Percentiles rank a stretch among this genome's conserved stretches.
phyloP scores from a whole-genome alignment of 2,329 filamentous ascomycete species.

The Acephala macrosclerotiorum region DNA sequence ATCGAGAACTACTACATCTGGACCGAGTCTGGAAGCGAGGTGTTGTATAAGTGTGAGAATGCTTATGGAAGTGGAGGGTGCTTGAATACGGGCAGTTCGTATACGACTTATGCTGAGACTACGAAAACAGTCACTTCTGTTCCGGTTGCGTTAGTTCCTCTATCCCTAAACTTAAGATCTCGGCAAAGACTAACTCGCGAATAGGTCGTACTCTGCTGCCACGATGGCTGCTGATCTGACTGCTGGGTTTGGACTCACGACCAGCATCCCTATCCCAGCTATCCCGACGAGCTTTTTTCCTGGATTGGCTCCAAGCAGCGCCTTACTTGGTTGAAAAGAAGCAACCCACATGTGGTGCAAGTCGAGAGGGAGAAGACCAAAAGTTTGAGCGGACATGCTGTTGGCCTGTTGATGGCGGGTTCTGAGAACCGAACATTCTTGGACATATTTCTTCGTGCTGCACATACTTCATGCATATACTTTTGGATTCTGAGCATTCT shows the following conservation, averaged over 20 bases:
- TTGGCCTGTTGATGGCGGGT: background rate
- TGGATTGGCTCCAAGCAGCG: constrained; percentile 24
- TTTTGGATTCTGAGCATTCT: background rate
- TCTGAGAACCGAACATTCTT: background rate
- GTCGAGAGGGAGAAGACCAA: background rate
- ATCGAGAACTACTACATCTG: constrained; percentile 60
- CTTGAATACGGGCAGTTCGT: constrained; percentile 40
- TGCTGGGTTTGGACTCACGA: constrained; percentile 26
- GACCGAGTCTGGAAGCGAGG: constrained; percentile 53
- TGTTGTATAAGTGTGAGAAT: constrained; percentile 55
- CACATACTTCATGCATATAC: constrained; percentile 1
- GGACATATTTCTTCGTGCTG: background rate
- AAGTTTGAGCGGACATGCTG: background rate
- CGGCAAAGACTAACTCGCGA: background rate
- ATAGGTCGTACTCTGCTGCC: constrained; percentile 44
- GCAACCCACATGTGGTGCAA: background rate
- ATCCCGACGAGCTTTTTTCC: constrained; percentile 37
- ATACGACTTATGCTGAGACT: constrained; percentile 29
- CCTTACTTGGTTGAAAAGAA: background rate
- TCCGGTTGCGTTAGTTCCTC: constrained; percentile 13
- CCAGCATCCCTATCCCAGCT: constrained; percentile 32
- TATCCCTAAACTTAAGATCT: background rate
- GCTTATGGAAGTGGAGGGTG: constrained; percentile 58
- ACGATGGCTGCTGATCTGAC: constrained; percentile 26
- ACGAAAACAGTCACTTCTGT: constrained; percentile 25